These are phyloP conservation scores for Diaporthe sp. DNA, from an alignment of 2,329 filamentous ascomycete species.

Conservation along the genomic window DNA sequence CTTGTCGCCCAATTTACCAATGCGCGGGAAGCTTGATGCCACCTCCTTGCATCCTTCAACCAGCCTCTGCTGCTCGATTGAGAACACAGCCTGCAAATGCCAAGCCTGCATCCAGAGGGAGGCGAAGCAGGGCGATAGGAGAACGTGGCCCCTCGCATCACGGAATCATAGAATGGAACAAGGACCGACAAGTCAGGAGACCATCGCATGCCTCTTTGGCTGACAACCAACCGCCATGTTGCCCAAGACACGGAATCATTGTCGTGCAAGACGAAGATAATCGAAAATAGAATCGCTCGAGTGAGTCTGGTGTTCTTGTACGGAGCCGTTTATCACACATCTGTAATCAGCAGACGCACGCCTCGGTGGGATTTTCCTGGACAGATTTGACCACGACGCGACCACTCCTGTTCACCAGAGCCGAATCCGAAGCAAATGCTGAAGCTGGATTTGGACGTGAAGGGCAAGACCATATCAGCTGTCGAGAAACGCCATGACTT, in stretches of 20 bases:
- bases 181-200: not conserved
- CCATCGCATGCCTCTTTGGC: not conserved
- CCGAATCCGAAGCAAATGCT: not conserved
- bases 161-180: not conserved
- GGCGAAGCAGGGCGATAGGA: not conserved
- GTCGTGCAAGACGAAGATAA: not conserved
- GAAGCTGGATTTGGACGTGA: not conserved
- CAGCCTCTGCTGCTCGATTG: not conserved
- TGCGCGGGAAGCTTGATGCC: not conserved
- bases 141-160: not conserved
- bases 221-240: too few species aligned
- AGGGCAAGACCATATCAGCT: not conserved
- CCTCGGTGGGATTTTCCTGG: not conserved
- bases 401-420: not conserved
- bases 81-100: constrained; percentile 1
- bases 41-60: not conserved
- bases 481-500: not conserved
- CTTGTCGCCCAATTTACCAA: not conserved
- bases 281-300: not conserved
- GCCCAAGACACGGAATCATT: not conserved
- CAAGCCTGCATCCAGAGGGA: not conserved
- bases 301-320: not conserved
- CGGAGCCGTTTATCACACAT: not conserved
- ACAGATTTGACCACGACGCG: not conserved
- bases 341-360: not conserved